Evolutionary conservation across 108 stramenopile species (phyloP), one percentile per base, ranked within the genome.

Genomic region (Cyclostephanos tholiformis): DNA sequence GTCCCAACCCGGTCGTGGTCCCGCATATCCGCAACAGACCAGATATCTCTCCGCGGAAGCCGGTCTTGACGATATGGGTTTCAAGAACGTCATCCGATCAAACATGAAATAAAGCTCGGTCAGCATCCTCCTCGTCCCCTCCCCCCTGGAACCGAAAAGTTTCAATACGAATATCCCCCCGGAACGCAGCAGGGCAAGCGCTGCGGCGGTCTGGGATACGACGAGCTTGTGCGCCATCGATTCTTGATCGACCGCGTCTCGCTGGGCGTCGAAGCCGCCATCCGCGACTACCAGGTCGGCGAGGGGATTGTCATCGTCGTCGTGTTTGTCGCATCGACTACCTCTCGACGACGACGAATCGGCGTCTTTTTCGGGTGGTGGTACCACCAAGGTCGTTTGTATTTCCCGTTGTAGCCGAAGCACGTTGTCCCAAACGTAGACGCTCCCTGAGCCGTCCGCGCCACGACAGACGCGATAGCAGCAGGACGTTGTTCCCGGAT

Each of bases 191-290:
- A 96, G 63, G 16, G 60, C 36, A 23, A 96, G 63, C 10, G 86
- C 89, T 0, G 95, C 91, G 6, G 92, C 90, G 22, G 88, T 69
- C 77, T 96, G 88, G 65, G 87, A 90, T 11, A 89, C 79, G 16
- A 96, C 71, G 36, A 96, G 57, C 46, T 89, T 85, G 74, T 85
- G 83, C 3, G 95, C 74, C 49, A 89, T 39, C 39, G 67, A 80
- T 81, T 96, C 95, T 76, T 94, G 95, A 69, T 82, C 62, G 63
- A 85, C 81, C n/a, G 83, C 82, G 67, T 94, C 83, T 30, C 95
- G 85, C 75, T 96, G 95, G 2, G 89, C 90, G 83, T 96, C 95
- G 78, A 94, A 89, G 27, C 95, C 95, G 4, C 95, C 95, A 71
- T 96, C 95, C 13, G 92, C 89, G 27, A 96, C 85, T 3, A 96